Conservation (phyloP, 768 basidiomycete species). For the Suillus alpinus region DNA sequence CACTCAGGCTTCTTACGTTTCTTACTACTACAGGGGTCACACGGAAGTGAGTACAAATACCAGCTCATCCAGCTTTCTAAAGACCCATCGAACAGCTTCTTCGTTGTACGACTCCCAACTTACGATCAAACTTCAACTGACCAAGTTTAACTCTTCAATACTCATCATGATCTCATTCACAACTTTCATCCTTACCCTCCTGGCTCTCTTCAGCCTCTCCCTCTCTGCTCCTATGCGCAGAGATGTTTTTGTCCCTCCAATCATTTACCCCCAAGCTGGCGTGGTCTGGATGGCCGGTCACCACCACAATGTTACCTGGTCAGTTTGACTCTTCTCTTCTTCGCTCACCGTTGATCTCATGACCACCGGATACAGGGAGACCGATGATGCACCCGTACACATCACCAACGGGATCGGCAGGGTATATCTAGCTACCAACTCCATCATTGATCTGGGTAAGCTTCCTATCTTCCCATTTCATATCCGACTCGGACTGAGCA, state of each 20-base stretch:
- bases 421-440: conserved; percentile 26
- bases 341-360: background rate
- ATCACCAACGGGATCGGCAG: conserved; percentile 32
- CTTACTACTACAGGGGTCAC: background rate
- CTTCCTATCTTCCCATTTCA: conserved; percentile 6
- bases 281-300: conserved; percentile 24
- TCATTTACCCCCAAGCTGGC: conserved; percentile 20
- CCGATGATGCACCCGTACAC: conserved; percentile 17
- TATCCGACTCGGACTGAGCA: conserved; percentile 6
- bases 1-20: background rate
- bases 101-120: conserved; percentile 10
- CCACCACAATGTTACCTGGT: conserved; percentile 29
- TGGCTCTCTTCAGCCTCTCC: conserved; percentile 13
- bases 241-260: conserved; percentile 27
- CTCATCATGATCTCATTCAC: conserved; percentile 13
- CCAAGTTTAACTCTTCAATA: background rate
- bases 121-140: conserved; percentile 10
- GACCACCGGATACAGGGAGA: conserved; percentile 27
- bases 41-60: conserved; percentile 11
- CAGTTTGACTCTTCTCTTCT: conserved; percentile 6
- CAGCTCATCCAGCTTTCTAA: background rate
- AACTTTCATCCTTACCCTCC: conserved; percentile 13
- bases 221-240: conserved; percentile 10
- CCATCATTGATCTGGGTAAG: conserved; percentile 22
- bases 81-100: conserved; percentile 4